Evolutionary conservation across 495 filamentous ascomycete genomes (phyloP), one percentile per base, ranked within the genome.

Genomic region (Neurospora intermedia): DNA sequence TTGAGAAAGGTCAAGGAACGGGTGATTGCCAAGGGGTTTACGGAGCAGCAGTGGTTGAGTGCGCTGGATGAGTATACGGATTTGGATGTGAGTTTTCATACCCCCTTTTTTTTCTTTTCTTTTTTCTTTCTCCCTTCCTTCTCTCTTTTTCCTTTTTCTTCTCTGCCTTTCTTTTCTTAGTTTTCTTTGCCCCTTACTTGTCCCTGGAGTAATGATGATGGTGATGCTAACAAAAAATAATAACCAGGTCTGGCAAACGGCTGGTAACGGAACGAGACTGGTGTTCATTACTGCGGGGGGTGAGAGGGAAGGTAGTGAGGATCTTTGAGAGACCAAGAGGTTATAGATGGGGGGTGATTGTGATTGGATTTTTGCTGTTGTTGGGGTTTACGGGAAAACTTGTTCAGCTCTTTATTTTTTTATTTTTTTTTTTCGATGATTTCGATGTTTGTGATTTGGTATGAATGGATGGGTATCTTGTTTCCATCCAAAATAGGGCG

Each of bases 11-110:
- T 99, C 43, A 87, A 93, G 76, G 94, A 98, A 79, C 80, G 96
- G 54, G 93, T 98, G 39, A 86, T 98, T 75, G 96, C 93, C 39
- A 98, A 97, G 87, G 96, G 96, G 10, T 99, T 98, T 77, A 98
- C 96, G 6, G 91, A 93, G 75, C 92, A 97, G 83, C 94, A 98
- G 80, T 92, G 97, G 82, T 86, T 90, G 70, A 88, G 88, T 74
- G 91, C 94, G 45, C 86, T 99, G 76, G 91, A 95, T 71, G 96
- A 98, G 84, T 99, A 99, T 82, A 89, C 92, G 8, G 85, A 89
- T 74, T 78, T 97, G 71, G 90, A 95, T 84, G 96, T 99, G 83
- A 91, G 94, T 91, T 71, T 31, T 75, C 8, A 2, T 11, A 1
- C 11, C 6, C 35, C 35, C 6, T 38, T 38, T 38, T 38, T 38